A percentile compares a stretch with the other conserved stretches of the same genome.
Evolutionary conservation across 2,329 filamentous ascomycete species (phyloP).

Genomic region (Arthrobotrys pseudoclavata): DNA sequence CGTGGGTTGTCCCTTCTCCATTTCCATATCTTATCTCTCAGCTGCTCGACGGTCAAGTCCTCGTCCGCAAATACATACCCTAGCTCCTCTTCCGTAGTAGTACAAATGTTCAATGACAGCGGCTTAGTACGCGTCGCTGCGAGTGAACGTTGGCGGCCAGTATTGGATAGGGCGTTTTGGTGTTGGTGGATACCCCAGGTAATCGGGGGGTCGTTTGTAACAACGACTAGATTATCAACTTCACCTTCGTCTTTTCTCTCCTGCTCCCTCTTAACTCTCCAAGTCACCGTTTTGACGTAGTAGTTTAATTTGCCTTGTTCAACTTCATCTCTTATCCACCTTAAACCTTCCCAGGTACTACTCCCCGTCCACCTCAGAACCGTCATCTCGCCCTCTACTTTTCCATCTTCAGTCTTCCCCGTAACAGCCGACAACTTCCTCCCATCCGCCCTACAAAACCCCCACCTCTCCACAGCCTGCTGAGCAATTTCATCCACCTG

Average conservation of each 20-base stretch:
- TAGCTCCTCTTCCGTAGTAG: conserved; percentile 3
- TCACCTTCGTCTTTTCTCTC: background rate
- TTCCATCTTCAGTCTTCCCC: conserved; percentile 65
- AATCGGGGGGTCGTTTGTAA: too few species aligned
- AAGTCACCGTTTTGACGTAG: conserved; percentile 67
- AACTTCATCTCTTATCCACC: conserved; percentile 68
- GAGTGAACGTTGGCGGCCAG: too few species aligned
- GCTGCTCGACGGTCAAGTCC: background rate
- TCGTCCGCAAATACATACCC: background rate
- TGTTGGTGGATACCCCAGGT: background rate
- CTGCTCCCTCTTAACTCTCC: conserved; percentile 23
- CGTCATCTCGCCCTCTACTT: conserved; percentile 63
- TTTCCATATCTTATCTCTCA: background rate
- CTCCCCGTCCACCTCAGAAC: conserved; percentile 68
- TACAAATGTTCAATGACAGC: background rate
- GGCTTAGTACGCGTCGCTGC: background rate
- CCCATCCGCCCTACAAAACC: conserved; percentile 27
- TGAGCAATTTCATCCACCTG: conserved; percentile 69
- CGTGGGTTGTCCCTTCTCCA: background rate
- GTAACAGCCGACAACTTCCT: conserved; percentile 27
- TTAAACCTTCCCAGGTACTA: conserved; percentile 66
- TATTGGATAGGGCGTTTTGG: too few species aligned
- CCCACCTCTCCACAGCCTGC: conserved; percentile 63
- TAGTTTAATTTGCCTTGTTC: conserved; percentile 67
- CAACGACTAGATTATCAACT: background rate